These are phyloP conservation scores for Heliamphora exappendiculata DNA, from an alignment of 148 eudicot species.

Conservation along the genomic window DNA sequence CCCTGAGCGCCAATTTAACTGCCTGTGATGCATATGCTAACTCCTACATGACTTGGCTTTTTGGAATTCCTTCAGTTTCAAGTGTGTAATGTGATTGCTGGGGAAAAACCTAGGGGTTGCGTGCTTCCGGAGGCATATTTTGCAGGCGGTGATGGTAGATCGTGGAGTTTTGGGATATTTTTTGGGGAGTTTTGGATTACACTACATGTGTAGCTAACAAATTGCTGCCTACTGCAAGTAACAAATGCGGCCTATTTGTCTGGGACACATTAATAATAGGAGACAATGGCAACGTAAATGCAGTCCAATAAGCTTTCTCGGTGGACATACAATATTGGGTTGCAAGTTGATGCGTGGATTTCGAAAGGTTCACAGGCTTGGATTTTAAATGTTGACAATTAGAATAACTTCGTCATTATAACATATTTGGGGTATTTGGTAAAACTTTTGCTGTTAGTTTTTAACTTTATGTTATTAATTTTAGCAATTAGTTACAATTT, in stretches of 20 bases:
- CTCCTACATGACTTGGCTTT: background rate
- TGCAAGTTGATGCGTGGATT: background rate
- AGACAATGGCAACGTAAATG: background rate
- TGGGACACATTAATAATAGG: background rate
- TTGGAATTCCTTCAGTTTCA: background rate
- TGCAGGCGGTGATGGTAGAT: too few species aligned
- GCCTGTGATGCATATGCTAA: too few species aligned
- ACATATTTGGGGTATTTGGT: too few species aligned
- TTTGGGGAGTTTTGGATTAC: background rate
- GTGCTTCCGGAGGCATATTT: background rate
- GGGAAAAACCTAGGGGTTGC: background rate
- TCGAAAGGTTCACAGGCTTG: background rate
- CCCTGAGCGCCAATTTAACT: slow-evolving; percentile 24
- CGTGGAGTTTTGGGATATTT: background rate
- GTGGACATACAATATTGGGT: background rate
- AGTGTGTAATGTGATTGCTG: background rate
- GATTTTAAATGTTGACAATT: background rate
- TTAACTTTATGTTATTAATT: too few species aligned
- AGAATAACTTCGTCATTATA: background rate
- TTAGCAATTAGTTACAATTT: too few species aligned
- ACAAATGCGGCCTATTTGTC: too few species aligned
- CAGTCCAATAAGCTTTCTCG: background rate
- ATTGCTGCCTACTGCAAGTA: too few species aligned
- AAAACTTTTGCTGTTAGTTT: too few species aligned
- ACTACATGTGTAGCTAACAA: background rate